phyloP scores from a whole-genome alignment of 345 rosid species.

The Salix viminalis region DNA sequence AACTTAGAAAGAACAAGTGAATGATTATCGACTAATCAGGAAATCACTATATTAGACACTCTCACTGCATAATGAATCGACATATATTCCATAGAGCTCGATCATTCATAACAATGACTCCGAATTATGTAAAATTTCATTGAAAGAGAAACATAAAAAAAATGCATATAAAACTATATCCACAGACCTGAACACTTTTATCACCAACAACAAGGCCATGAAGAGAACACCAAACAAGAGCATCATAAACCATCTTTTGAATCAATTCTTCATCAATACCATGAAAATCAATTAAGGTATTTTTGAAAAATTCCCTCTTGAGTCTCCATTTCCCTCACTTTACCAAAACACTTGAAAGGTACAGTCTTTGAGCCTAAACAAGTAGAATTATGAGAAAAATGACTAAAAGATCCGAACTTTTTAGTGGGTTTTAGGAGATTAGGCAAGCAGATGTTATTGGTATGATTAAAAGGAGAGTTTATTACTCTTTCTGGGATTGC shows the following conservation, averaged over 20 bases:
- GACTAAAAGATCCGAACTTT: neutral
- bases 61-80: neutral
- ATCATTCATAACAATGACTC: neutral
- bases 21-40: neutral
- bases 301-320: conserved; percentile 21
- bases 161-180: neutral
- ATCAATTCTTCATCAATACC: conserved; percentile 53
- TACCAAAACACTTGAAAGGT: conserved; percentile 36
- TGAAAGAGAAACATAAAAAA: neutral
- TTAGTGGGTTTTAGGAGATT: conserved; percentile 1
- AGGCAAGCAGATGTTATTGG: neutral
- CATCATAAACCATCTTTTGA: conserved; percentile 69
- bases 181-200: conserved; percentile 52
- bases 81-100: neutral
- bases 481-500: neutral
- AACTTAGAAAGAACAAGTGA: neutral
- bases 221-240: conserved; percentile 97
- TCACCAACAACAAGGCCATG: conserved; percentile 94
- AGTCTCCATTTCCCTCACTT: conserved; percentile 40
- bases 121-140: neutral
- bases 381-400: neutral
- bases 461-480: neutral
- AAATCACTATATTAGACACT: neutral
- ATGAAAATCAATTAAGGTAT: conserved; percentile 44
- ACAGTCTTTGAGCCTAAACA: conserved; percentile 11